phyloP scores from a whole-genome alignment of 2,329 filamentous ascomycete genomes.

The Apiospora sp. region DNA sequence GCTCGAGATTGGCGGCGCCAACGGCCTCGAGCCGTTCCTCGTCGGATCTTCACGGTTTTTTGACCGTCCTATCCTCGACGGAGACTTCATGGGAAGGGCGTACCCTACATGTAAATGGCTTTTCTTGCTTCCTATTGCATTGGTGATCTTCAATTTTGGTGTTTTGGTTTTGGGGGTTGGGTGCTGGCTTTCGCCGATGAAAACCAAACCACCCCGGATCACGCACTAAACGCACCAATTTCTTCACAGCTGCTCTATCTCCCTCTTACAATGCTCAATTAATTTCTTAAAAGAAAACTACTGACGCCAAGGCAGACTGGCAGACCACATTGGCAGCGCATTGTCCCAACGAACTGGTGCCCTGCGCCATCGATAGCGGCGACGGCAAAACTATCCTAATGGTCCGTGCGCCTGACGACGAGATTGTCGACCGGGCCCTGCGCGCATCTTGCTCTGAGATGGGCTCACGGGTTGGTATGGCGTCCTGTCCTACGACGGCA shows the following conservation, averaged over 20 bases:
- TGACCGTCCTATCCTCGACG: constrained; percentile 56
- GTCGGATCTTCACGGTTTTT: constrained; percentile 60
- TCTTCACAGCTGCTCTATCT: no score
- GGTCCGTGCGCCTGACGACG: constrained; percentile 6
- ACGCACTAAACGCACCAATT: no score
- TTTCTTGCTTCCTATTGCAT: not conserved
- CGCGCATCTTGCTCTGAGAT: constrained; percentile 3
- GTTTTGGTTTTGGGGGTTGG: no score
- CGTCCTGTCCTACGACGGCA: not conserved
- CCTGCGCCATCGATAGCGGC: constrained; percentile 52
- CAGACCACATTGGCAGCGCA: constrained; percentile 54
- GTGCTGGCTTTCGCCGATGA: no score
- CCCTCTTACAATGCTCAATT: no score
- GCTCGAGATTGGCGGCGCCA: constrained; percentile 70
- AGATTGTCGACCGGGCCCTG: constrained; percentile 15
- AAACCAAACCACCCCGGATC: no score
- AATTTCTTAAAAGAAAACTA: not conserved
- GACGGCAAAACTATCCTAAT: constrained; percentile 47
- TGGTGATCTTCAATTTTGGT: not conserved
- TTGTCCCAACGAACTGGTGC: constrained; percentile 52
- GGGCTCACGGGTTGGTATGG: constrained; percentile 16
- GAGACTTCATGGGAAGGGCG: constrained; percentile 61
- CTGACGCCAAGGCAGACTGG: constrained; percentile 40
- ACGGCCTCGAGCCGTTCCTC: constrained; percentile 64
- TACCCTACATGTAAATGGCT: no score